phyloP scores from a whole-genome alignment of 2,329 filamentous ascomycete genomes.

The Elsinoe perseae region DNA sequence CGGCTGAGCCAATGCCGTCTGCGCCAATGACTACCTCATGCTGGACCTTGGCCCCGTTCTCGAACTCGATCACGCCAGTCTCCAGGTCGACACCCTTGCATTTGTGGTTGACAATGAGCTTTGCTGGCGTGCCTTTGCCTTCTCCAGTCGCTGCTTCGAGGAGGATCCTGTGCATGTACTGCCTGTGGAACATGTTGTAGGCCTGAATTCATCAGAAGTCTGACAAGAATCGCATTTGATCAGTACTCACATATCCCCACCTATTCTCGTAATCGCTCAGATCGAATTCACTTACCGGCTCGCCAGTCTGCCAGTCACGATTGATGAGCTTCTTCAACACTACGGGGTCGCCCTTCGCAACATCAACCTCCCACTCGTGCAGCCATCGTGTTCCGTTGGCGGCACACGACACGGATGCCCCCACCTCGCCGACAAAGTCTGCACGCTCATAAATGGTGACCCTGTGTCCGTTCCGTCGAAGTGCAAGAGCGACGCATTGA shows the following conservation, averaged over 20 bases:
- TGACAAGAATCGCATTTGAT: background rate
- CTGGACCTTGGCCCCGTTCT: constrained; percentile 42
- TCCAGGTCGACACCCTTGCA: constrained; percentile 43
- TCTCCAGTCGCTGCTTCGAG: constrained; percentile 50
- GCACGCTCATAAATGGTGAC: constrained; percentile 57
- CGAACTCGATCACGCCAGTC: constrained; percentile 42
- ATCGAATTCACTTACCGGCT: constrained; percentile 56
- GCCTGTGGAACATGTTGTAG: constrained; percentile 63
- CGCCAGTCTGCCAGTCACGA: constrained; percentile 61
- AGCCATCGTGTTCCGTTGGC: constrained; percentile 64
- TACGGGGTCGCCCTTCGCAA: constrained; percentile 57
- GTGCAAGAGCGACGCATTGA: constrained; percentile 43
- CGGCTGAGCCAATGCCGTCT: constrained; percentile 60
- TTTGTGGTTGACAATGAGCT: constrained; percentile 49
- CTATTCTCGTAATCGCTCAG: constrained; percentile 56
- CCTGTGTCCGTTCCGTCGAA: constrained; percentile 47
- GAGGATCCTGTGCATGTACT: constrained; percentile 61
- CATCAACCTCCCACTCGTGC: constrained; percentile 59
- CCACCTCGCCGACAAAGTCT: constrained; percentile 61
- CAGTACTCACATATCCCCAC: constrained; percentile 49
- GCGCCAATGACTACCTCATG: constrained; percentile 58
- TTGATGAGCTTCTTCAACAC: constrained; percentile 60
- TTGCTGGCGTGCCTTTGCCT: constrained; percentile 48
- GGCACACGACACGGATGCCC: constrained; percentile 59
- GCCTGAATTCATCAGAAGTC: background rate